Evolutionary conservation across 805 yeast genomes (phyloP), one percentile per base, ranked within the genome.

Genomic region (Pichia thaimueangensis): DNA sequence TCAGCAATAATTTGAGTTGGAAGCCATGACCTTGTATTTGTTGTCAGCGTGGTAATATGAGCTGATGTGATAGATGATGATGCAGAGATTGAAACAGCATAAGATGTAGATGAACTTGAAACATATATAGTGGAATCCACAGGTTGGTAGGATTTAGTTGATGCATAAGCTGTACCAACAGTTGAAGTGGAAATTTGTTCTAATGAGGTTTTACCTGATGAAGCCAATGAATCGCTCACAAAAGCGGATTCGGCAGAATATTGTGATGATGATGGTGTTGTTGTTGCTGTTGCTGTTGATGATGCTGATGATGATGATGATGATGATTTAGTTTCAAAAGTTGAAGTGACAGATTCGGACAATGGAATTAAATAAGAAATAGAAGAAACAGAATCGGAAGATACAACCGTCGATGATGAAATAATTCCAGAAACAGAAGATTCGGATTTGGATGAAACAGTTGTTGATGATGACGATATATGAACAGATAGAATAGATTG

Each of bases 1-100:
- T 45, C 30, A 11, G 51, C 50, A 40, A 47, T 38, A 33, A 49
- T 41, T 16, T 19, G 20, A 28, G 52, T 42, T 35, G 53, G 53
- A 6, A 50, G 36, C 53, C 53, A 50, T 6, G 43, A 29, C 37
- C 30, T 12, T 5, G 45, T 8, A 13, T 30, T 19, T 3, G 45
- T 29, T 16, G 35, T 10, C 8, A 23, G 1, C 6, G 35, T 7
- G 11, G 35, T 13, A 16, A 15, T 6, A 19, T 11, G 6, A 16
- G 35, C 15, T 31, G 35, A 19, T 16, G 32, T 16, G 11, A 12
- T 30, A 28, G 47, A 21, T 21, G 39, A 24, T 28, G 24, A 24
- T 21, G 31, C 11, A 17, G 45, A 30, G 30, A 39, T 10, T 17
- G 38, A 4, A 19, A 23, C 19, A 11, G 39, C 9, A 23, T 17